Conservation (phyloP, 768 basidiomycete species). For the Rubroboletus satanas region DNA sequence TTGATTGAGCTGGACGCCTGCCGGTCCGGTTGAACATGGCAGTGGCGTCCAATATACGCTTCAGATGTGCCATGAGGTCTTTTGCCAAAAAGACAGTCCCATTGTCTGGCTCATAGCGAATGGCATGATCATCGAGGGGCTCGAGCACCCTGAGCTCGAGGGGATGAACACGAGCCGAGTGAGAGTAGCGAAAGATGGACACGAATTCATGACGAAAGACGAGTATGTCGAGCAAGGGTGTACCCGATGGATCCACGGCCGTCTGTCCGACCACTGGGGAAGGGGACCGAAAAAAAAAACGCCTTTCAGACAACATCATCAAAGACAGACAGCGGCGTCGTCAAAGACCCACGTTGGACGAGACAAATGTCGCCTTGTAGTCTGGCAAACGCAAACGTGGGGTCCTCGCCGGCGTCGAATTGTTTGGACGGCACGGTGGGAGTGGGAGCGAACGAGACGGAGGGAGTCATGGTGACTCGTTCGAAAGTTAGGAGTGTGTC, state of each 20-base stretch:
- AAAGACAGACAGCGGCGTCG: neutral
- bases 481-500: neutral
- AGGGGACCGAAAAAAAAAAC: neutral
- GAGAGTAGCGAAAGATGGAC: conserved; percentile 57
- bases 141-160: conserved; percentile 47
- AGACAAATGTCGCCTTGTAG: conserved; percentile 28
- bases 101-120: conserved; percentile 55
- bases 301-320: neutral
- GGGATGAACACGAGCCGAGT: conserved; percentile 40
- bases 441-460: conserved; percentile 24
- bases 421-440: conserved; percentile 15
- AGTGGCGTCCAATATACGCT: conserved; percentile 27
- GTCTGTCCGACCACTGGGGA: conserved; percentile 16
- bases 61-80: conserved; percentile 32
- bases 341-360: conserved; percentile 21
- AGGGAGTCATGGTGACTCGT: neutral
- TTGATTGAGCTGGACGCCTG: conserved; percentile 3
- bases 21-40: conserved; percentile 12
- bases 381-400: conserved; percentile 37
- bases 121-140: conserved; percentile 43
- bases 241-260: conserved; percentile 8
- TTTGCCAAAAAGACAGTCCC: conserved; percentile 58
- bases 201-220: conserved; percentile 52
- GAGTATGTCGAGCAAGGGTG: conserved; percentile 19
- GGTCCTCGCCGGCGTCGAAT: conserved; percentile 5